phyloP scores from a whole-genome alignment of 495 filamentous ascomycete species.

The Penicillium arizonense region DNA sequence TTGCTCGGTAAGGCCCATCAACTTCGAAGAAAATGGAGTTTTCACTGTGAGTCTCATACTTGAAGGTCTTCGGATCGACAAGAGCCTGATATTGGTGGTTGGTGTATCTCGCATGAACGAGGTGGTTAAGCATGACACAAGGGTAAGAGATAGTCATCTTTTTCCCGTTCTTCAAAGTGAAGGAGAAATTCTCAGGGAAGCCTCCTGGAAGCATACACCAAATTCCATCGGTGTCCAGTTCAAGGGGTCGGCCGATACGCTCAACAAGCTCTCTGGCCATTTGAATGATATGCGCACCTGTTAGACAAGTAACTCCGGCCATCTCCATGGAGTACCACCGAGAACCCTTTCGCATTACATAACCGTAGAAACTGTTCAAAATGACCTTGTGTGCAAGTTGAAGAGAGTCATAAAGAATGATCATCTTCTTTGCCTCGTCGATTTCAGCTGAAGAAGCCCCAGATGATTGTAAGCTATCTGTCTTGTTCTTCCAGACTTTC shows the following conservation, averaged over 20 bases:
- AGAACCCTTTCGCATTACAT: slow-evolving; percentile 98
- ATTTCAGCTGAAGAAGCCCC: slow-evolving; percentile 76
- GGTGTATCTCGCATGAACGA: slow-evolving; percentile 92
- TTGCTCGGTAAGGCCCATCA: slow-evolving; percentile 94
- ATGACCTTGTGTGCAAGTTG: slow-evolving; percentile 99
- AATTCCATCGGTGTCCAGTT: slow-evolving; percentile 99
- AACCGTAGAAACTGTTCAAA: slow-evolving; percentile 98
- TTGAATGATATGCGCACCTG: slow-evolving; percentile 95
- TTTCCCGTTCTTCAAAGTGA: slow-evolving; percentile 92
- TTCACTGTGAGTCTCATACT: slow-evolving; percentile 93
- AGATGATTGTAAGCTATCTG: slow-evolving; percentile 76
- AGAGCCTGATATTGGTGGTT: slow-evolving; percentile 97
- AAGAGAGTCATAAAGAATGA: slow-evolving; percentile 90
- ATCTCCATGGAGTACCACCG: slow-evolving; percentile 99
- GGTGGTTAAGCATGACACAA: slow-evolving; percentile 98
- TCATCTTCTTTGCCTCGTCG: slow-evolving; percentile 98
- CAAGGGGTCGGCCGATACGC: slow-evolving; percentile 85
- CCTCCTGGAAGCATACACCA: slow-evolving; percentile 99
- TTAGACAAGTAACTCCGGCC: slow-evolving; percentile 97
- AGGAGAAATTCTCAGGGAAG: slow-evolving; percentile 95
- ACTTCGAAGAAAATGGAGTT: slow-evolving; percentile 99
- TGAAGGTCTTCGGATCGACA: slow-evolving; percentile 72
- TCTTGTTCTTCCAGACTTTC: slow-evolving; percentile 97
- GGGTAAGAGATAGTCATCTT: slow-evolving; percentile 94
- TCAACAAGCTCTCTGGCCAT: slow-evolving; percentile 94